These are phyloP conservation scores for Pseudogymnoascus sp. DNA, from an alignment of 2,329 filamentous ascomycete species.

Conservation along the genomic window DNA sequence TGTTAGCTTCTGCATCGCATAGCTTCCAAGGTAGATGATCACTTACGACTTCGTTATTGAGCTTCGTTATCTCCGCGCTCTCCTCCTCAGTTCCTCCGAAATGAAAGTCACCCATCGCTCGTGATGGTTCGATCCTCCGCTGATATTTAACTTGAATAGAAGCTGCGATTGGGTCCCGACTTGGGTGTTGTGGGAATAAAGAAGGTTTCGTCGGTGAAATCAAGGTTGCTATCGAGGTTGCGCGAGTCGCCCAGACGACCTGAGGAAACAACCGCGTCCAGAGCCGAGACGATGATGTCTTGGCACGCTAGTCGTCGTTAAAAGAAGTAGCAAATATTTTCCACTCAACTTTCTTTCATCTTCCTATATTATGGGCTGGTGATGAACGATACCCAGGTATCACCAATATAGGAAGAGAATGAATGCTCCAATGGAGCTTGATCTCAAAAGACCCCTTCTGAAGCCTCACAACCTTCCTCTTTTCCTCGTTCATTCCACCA, in stretches of 20 bases:
- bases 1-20: slow-evolving; percentile 13
- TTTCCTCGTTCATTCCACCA: not conserved
- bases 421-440: slow-evolving; percentile 45
- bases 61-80: slow-evolving; percentile 70
- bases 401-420: slow-evolving; percentile 62
- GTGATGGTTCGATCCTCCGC: not conserved
- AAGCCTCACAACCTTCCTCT: slow-evolving; percentile 34
- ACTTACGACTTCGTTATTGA: slow-evolving; percentile 69
- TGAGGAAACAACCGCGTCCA: slow-evolving; percentile 2
- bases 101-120: slow-evolving; percentile 60
- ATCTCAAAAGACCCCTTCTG: slow-evolving; percentile 54
- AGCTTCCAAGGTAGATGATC: not conserved
- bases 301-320: slow-evolving; percentile 10
- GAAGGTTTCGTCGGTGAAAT: not conserved
- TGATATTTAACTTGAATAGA: not conserved
- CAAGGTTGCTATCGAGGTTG: not conserved
- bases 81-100: slow-evolving; percentile 72
- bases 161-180: not conserved
- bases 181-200: not conserved
- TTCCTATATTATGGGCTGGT: slow-evolving; percentile 38
- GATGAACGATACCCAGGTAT: slow-evolving; percentile 48
- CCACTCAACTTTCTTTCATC: slow-evolving; percentile 21
- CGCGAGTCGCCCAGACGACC: slow-evolving; percentile 2
- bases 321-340: slow-evolving; percentile 10
- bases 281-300: not conserved